Evolutionary conservation across 2,329 filamentous ascomycete species (phyloP), one percentile per base, ranked within the genome.

Genomic region (Aspergillus calidoustus): DNA sequence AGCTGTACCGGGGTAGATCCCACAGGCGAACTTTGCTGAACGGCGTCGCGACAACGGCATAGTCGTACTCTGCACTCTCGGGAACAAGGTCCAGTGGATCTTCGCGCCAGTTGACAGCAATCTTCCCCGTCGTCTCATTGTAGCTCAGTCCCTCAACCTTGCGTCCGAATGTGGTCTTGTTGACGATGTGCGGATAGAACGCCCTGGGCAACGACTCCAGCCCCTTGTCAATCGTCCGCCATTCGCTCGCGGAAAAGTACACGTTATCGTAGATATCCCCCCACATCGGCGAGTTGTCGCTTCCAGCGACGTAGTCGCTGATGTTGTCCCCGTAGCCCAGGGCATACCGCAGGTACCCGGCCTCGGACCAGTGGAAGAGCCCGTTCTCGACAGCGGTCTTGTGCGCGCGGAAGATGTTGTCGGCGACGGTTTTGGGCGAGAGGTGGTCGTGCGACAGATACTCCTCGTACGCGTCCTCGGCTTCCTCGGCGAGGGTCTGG

Each of bases 321-420:
- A 83, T 82, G 67, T 87, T 86, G 11, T 83, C 75, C 44, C 76
- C 79, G 15, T 80, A 80, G 15, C 83, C 82, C 9, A 90, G 79
- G 34, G 84, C 82, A 70, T 89, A 87, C 19, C 83, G 82, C 58
- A 89, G 76, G 66, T 87, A 91, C 1, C 81, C 84, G 23, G 86
- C 86, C 66, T 90, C 88, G 13, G 87, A 89, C 82, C 86, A 91
- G 55, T 85, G 79, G 69, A 90, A 88, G 19, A 87, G 82, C 2
- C 84, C 85, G 5, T 81, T 74, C 2, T 83, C 81, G 1, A 86
- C 77, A 3, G 82, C 82, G 25, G 80, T 73, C 62, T 85, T 86
- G 70, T 87, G 84, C 1, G 84, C 84, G 19, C 77, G 69, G 72
- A 80, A 87, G 64, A 74, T 67, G 59, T 74, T 74, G 0, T 62